Conservation (phyloP, 768 basidiomycete species). For the Rhodotorula paludigena region DNA sequence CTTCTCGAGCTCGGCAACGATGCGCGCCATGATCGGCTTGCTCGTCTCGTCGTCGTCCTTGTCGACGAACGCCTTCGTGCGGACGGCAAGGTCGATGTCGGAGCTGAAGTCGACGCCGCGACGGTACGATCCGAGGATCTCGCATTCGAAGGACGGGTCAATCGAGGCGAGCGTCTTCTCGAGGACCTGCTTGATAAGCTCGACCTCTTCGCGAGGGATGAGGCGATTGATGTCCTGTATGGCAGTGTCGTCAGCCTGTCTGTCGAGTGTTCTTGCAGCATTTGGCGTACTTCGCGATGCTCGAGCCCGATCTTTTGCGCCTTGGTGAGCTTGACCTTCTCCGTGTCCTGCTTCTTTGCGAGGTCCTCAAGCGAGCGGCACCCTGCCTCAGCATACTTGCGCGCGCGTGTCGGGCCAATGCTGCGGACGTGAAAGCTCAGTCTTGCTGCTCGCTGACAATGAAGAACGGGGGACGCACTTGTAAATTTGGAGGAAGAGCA, state of each 20-base stretch:
- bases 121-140: slow-evolving; percentile 34
- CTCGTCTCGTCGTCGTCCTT: slow-evolving; percentile 22
- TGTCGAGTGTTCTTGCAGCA: too few relatives aligned
- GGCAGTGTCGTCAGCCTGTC: too few relatives aligned
- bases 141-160: slow-evolving; percentile 27
- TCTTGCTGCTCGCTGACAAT: not conserved
- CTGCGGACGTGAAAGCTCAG: slow-evolving; percentile 6
- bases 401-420: slow-evolving; percentile 24
- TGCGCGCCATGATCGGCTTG: slow-evolving; percentile 19
- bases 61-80: slow-evolving; percentile 17
- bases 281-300: slow-evolving; percentile 31
- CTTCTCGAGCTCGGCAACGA: slow-evolving; percentile 13
- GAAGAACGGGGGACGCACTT: not conserved
- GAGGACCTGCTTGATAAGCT: slow-evolving; percentile 18
- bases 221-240: slow-evolving; percentile 32
- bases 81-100: slow-evolving; percentile 37
- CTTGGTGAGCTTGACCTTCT: slow-evolving; percentile 22
- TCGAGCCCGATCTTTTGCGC: slow-evolving; percentile 33
- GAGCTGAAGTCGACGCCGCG: slow-evolving; percentile 29
- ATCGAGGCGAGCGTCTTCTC: slow-evolving; percentile 5
- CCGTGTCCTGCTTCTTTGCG: not conserved
- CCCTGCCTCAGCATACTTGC: slow-evolving; percentile 11
- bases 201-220: slow-evolving; percentile 34
- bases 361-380: slow-evolving; percentile 26
- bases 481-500: slow-evolving; percentile 17